Base-by-base conservation (phyloP, 805 yeast genomes). In the Pichia heedii region DNA sequence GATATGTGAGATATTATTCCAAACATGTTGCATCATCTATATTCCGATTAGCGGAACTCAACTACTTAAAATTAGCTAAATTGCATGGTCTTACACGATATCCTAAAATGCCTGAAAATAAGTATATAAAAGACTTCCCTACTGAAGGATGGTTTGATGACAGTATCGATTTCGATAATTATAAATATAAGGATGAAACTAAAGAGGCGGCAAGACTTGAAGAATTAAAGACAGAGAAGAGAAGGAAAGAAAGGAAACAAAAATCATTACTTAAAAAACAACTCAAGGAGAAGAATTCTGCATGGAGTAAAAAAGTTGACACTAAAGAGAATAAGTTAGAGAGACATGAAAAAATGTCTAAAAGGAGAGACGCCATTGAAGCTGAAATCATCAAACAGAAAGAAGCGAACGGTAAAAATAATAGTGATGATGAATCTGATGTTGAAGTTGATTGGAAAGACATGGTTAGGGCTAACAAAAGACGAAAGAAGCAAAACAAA, bases 31-130 rank as follows among this genome's bases (percentile, higher is more conserved):
- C 96, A 0, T 68, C 81, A 5, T 88, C 97, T 0, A 90, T 93
- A 16, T 93, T 93, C 67, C 69, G 97, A 49, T 53, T 85, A 21
- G 74, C 74, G 40, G 63, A 77, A 8, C 63, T 93, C 43, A 94
- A 90, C 58, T 83, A 83, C 52, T 58, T 79, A 22, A 83, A 81
- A 0, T 50, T 84, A 8, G 95, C 93, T 1, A 73, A 69, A 50
- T 70, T 84, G 67, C 88, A 84, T 60, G 95, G 96, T 1, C 62
- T 93, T 2, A 62, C 85, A 36, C 71, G 96, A 52, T 64, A 90
- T 46, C 99, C 99, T 9, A 77, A 80, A 52, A 93, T 94, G 97
- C 98, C 98, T 0, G 99, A 93, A 57, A 73, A 80, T 20, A 68
- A 66, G 42, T 68, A 72, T 51, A 66, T 79, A 2, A 75, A 70